Conservation (phyloP, 116 monocot genomes). For the Dioscorea cayenensis region DNA sequence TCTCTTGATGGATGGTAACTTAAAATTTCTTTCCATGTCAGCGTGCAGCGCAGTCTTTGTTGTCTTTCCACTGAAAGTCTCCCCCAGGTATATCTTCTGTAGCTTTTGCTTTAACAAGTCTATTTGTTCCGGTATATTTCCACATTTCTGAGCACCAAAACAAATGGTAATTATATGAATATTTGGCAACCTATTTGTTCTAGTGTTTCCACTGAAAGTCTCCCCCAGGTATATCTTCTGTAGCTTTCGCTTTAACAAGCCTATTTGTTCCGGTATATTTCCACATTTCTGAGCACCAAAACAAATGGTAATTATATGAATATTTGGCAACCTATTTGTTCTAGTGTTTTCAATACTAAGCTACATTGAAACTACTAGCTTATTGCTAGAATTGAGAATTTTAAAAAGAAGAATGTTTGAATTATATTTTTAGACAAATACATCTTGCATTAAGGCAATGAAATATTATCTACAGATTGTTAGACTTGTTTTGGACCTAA, state of each 20-base stretch:
- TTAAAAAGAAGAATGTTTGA: too few species aligned
- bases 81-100: not conserved
- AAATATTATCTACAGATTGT: too few species aligned
- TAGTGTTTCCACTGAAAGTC: not conserved
- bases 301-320: too few species aligned
- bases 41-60: not conserved
- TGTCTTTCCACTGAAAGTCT: not conserved
- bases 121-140: not conserved
- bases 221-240: not conserved
- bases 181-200: too few species aligned
- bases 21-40: constrained; percentile 4
- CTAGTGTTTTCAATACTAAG: too few species aligned
- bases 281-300: not conserved
- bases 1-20: constrained; percentile 6
- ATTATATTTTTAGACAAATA: too few species aligned
- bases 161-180: too few species aligned
- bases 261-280: not conserved
- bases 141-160: not conserved
- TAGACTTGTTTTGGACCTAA: too few species aligned
- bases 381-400: too few species aligned
- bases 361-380: too few species aligned
- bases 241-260: not conserved
- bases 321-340: too few species aligned
- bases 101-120: not conserved
- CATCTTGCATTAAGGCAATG: too few species aligned